These are phyloP conservation scores for Cyclotella atomus DNA, from an alignment of 108 stramenopile genomes.

Conservation along the genomic window DNA sequence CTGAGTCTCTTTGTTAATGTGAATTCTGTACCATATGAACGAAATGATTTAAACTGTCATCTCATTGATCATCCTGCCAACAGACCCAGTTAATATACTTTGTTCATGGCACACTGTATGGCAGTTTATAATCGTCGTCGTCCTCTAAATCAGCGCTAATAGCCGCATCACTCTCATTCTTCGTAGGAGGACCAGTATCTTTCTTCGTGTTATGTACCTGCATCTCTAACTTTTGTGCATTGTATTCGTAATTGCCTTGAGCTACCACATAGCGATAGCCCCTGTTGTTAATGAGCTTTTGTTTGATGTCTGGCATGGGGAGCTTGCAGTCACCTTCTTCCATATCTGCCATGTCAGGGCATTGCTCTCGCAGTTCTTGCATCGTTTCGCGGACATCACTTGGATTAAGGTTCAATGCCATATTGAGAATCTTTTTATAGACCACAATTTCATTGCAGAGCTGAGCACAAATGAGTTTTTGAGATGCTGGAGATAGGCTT, in stretches of 20 bases:
- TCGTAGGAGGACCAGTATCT: slow-evolving; percentile 11
- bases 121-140: slow-evolving; percentile 62
- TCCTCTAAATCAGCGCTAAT: slow-evolving; percentile 70
- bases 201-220: slow-evolving; percentile 50
- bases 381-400: slow-evolving; percentile 28
- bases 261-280: slow-evolving; percentile 29
- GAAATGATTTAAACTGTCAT: slow-evolving; percentile 5
- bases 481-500: slow-evolving; percentile 13
- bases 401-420: slow-evolving; percentile 19
- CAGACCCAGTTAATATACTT: background rate
- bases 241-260: slow-evolving; percentile 46
- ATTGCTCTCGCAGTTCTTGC: slow-evolving; percentile 23
- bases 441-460: slow-evolving; percentile 34
- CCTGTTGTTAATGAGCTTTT: slow-evolving; percentile 29
- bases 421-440: slow-evolving; percentile 28
- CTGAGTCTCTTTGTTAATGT: background rate
- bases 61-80: background rate
- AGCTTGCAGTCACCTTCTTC: slow-evolving; percentile 26
- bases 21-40: background rate
- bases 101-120: slow-evolving; percentile 31
- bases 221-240: slow-evolving; percentile 53
- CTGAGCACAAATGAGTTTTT: slow-evolving; percentile 11
- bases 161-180: slow-evolving; percentile 27
- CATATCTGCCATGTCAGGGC: slow-evolving; percentile 28
- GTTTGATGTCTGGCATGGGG: slow-evolving; percentile 37